phyloP scores from a whole-genome alignment of 371 early-diverging fungal species.

The Aphelidium insulamus region DNA sequence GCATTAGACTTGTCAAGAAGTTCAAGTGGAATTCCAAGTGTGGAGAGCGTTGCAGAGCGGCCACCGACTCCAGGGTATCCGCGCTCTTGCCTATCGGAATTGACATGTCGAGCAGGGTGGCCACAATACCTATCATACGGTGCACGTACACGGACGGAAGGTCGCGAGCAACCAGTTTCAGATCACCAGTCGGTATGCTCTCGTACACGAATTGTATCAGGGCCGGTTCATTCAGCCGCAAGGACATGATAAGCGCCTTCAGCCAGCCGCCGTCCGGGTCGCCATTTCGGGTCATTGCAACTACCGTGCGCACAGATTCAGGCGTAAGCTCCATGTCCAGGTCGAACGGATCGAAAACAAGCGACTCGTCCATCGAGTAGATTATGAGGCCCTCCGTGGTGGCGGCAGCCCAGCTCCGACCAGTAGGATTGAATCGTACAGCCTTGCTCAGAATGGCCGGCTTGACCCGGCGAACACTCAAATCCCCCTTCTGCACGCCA shows the following conservation, averaged over 20 bases:
- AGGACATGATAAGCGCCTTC: slow-evolving; percentile 68
- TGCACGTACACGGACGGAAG: slow-evolving; percentile 67
- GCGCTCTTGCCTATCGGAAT: no score
- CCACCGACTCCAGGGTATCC: no score
- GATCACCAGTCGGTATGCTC: slow-evolving; percentile 46
- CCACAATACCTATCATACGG: slow-evolving; percentile 55
- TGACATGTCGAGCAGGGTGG: slow-evolving; percentile 37
- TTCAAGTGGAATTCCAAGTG: slow-evolving; percentile 66
- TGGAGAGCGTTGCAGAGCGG: no score
- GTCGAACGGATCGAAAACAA: slow-evolving; percentile 92
- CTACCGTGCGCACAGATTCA: slow-evolving; percentile 41
- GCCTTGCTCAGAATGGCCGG: slow-evolving; percentile 60
- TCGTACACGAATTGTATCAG: slow-evolving; percentile 55
- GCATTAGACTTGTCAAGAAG: slow-evolving; percentile 50
- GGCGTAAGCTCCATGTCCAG: slow-evolving; percentile 88
- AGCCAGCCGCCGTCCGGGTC: slow-evolving; percentile 43
- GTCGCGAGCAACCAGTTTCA: slow-evolving; percentile 43
- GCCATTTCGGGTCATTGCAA: no score
- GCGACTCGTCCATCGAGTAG: slow-evolving; percentile 72
- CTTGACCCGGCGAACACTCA: slow-evolving; percentile 42
- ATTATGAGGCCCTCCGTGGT: slow-evolving; percentile 88
- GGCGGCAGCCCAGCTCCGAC: slow-evolving; percentile 83
- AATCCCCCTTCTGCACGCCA: slow-evolving; percentile 64
- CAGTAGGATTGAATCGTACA: slow-evolving; percentile 79
- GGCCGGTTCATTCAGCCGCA: slow-evolving; percentile 37